Percentiles rank a stretch among this genome's conserved stretches.
Evolutionary conservation across 768 basidiomycete species (phyloP).

Genomic region (Suillus lakei): DNA sequence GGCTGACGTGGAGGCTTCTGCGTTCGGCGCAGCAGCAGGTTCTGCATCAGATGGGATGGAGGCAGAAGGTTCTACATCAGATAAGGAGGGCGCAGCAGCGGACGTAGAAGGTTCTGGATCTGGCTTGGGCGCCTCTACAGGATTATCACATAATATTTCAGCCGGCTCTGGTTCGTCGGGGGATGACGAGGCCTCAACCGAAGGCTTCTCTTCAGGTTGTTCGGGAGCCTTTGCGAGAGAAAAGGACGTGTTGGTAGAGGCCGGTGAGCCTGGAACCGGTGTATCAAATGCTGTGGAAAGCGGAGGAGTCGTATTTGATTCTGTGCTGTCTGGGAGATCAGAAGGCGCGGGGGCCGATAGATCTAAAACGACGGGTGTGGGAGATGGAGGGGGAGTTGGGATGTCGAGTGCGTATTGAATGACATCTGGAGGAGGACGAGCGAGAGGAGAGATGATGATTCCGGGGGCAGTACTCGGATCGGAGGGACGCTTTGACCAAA

Average conservation of each 20-base stretch:
- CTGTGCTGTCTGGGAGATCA: constrained; percentile 46
- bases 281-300: constrained; percentile 55
- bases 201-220: neutral
- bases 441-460: constrained; percentile 70
- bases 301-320: constrained; percentile 52
- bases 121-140: constrained; percentile 14
- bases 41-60: constrained; percentile 4
- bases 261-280: constrained; percentile 55
- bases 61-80: constrained; percentile 8
- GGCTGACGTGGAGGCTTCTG: neutral
- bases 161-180: constrained; percentile 14
- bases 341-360: constrained; percentile 3
- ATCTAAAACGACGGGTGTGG: constrained; percentile 18
- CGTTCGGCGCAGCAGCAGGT: neutral
- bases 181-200: neutral
- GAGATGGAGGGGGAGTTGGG: constrained; percentile 55
- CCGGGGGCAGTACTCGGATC: constrained; percentile 69
- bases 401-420: constrained; percentile 58
- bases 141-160: constrained; percentile 16
- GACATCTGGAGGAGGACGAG: constrained; percentile 64
- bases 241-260: constrained; percentile 63
- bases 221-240: constrained; percentile 41
- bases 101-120: constrained; percentile 6
- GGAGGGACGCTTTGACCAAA: constrained; percentile 75
- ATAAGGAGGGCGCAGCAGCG: constrained; percentile 1